Base-by-base conservation (phyloP, 2,329 filamentous ascomycete species). In the Beauveria caledonica region DNA sequence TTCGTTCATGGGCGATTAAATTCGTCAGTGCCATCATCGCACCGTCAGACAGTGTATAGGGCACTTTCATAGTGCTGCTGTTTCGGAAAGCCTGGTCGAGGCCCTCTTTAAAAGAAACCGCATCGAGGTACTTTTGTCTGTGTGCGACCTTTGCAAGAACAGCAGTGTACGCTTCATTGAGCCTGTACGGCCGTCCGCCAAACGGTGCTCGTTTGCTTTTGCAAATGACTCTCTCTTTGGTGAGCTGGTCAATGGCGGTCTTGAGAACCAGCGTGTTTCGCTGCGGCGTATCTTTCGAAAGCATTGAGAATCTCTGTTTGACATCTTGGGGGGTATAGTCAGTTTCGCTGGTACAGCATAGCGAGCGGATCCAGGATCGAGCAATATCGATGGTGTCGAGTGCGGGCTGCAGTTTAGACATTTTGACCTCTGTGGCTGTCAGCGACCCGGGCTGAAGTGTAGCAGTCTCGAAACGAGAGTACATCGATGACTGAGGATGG, bases 11-110 rank as follows among this genome's bases (percentile, higher is more conserved):
- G 0, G 84, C 82, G 62, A 86, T 80, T 59, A 92, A 71, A 65
- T 89, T 89, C 45, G 85, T 78, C 60, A 88, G 73, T 1, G 85
- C 86, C 77, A 90, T 82, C 61, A 88, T 80, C 33, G 83, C 78
- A 27, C 86, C 86, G 64, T 90, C 86, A 36, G 81, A 77, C 15
- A 86, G 81, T 25, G 79, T 72, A 60, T 83, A 85, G 0, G 82
- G 79, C 7, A 89, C 71, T 1, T 70, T 70, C 46, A 84, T 71
- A 66, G 71, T 50, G 55, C 73, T 66, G 0, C 67, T 62, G 66
- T 77, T 61, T 62, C 75, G 65, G 66, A 88, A 88, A 5, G 74
- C 72, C 8, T 68, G 68, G 66, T 90, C 87, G 29, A 90, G 77
- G 56, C 75, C 73, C 5, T 73, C 68, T 70, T 90, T 90, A 75